Evolutionary conservation across 2,329 filamentous ascomycete species (phyloP), one percentile per base, ranked within the genome.

Genomic region (Phyllosticta citribraziliensis): DNA sequence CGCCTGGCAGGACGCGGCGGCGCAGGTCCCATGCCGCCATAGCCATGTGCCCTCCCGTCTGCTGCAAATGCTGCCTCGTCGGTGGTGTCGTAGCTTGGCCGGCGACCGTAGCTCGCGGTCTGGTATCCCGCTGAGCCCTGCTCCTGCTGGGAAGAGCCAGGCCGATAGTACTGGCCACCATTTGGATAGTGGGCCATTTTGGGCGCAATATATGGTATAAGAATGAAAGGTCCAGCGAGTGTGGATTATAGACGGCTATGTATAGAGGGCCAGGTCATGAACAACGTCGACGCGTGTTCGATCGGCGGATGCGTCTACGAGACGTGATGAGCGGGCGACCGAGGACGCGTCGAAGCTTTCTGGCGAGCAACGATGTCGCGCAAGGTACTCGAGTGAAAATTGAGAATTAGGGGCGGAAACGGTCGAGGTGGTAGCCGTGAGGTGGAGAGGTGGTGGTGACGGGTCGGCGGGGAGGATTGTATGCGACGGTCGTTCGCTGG

Each of bases 71-170:
- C 75, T 55, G 80, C 78, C 71, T 93, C 88, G 72, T 94, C 89
- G 65, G 87, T 88, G 66, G 81, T 84, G 72, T 91, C 86, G 77
- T 89, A 91, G 77, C 88, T 93, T 56, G 84, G 82, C 65, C 84
- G 82, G 66, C 88, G 80, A 47, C 40, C 40, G 40, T 47, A 47
- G 40, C 40, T 47, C 40, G 40, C 40, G 63, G 75, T 76, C 60
- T 72, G 71, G 62, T 74, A 73, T 53, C 69, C 70, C 63, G 64
- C 64, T 53, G 74, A 68, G 62, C 72, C 72, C 56, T 74, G 72
- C 59, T 69, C 73, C 62, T 74, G 72, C 62, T 75, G 77, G 52
- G 75, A 70, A 65, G 68, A 73, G 64, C 65, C 76, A 73, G 68
- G 70, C 64, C 68, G 76, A 72, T 73, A 79, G 76, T 80, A 76